These are phyloP conservation scores for Candida sakaeoensis DNA, from an alignment of 805 yeast genomes.

Conservation along the genomic window DNA sequence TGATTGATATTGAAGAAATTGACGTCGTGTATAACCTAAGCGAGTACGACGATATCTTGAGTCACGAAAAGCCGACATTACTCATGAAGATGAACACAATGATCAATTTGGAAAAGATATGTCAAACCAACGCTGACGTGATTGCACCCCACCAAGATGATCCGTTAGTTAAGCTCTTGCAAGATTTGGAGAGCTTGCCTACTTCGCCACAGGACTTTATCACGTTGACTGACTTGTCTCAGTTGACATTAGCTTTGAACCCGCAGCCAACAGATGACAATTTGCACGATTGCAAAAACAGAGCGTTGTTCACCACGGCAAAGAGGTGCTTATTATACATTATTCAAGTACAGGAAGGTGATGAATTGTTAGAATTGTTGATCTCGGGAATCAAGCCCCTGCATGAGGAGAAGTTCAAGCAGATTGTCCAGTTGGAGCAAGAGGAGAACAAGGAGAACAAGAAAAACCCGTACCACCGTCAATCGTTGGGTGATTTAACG, in stretches of 20 bases:
- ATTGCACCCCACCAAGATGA: conserved; percentile 54
- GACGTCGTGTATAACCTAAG: conserved; percentile 59
- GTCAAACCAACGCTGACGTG: conserved; percentile 38
- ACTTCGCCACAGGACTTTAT: conserved; percentile 38
- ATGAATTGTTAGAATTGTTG: conserved; percentile 63
- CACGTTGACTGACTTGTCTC: conserved; percentile 49
- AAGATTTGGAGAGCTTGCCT: conserved; percentile 37
- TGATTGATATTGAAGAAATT: conserved; percentile 53
- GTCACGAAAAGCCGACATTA: conserved; percentile 43
- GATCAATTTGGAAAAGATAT: conserved; percentile 41
- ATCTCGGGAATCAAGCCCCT: conserved; percentile 60
- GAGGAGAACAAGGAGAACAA: conserved; percentile 24
- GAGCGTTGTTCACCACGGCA: conserved; percentile 65
- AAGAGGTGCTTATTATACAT: conserved; percentile 81
- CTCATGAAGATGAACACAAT: conserved; percentile 44
- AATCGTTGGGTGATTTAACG: conserved; percentile 49
- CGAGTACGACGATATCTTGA: conserved; percentile 64
- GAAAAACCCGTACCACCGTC: conserved; percentile 41
- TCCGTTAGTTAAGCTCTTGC: conserved; percentile 43
- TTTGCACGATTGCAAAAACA: conserved; percentile 52
- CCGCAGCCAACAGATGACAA: conserved; percentile 45
- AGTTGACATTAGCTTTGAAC: conserved; percentile 55
- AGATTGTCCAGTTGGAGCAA: conserved; percentile 46
- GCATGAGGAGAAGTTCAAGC: conserved; percentile 65
- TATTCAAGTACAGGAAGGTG: conserved; percentile 74